Evolutionary conservation across 495 filamentous ascomycete species (phyloP).

Genomic region (Penicillium roqueforti): DNA sequence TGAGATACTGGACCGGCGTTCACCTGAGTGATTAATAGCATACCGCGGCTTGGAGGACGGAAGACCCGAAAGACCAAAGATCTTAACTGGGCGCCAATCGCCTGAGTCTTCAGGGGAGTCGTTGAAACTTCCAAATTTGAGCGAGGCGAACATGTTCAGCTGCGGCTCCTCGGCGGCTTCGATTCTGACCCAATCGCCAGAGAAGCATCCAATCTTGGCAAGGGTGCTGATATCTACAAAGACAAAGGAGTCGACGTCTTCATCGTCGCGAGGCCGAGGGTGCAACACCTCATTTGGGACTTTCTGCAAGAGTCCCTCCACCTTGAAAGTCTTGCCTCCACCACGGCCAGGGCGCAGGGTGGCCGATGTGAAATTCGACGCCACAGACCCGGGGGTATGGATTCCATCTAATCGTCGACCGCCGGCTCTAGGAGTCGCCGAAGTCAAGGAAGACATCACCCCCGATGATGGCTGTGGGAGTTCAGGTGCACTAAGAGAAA

Average conservation of each 20-base stretch:
- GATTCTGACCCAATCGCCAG: constrained; percentile 93
- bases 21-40: constrained; percentile 44
- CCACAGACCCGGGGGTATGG: constrained; percentile 77
- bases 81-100: constrained; percentile 72
- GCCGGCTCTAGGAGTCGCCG: constrained; percentile 67
- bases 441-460: constrained; percentile 65
- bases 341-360: constrained; percentile 64
- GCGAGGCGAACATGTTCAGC: constrained; percentile 48
- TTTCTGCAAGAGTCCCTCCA: constrained; percentile 65
- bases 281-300: constrained; percentile 78
- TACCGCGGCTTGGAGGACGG: constrained; percentile 48
- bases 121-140: constrained; percentile 47
- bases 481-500: constrained; percentile 74
- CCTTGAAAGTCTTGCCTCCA: constrained; percentile 64
- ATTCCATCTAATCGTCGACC: constrained; percentile 61
- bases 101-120: constrained; percentile 42
- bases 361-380: constrained; percentile 74
- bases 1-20: constrained; percentile 51
- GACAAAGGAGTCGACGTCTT: constrained; percentile 80
- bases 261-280: constrained; percentile 76
- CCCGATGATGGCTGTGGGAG: constrained; percentile 63
- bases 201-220: constrained; percentile 89
- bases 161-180: constrained; percentile 67
- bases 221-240: constrained; percentile 84
- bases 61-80: constrained; percentile 80